Base-by-base conservation (phyloP, 306 rosid species). In the Pueraria montana region DNA sequence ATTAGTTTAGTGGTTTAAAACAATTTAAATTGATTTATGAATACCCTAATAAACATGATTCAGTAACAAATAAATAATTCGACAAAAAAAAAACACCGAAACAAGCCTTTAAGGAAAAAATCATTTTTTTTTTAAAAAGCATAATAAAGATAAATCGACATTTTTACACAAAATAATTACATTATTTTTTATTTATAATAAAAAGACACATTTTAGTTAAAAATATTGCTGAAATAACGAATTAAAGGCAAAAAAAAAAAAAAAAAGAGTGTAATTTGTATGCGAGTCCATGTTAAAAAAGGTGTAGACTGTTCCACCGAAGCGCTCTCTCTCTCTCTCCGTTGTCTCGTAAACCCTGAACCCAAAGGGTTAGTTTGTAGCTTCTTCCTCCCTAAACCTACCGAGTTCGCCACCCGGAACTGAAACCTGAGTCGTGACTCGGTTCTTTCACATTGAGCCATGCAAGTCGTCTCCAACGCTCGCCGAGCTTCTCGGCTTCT, bases 401-500 rank as follows among this genome's bases (percentile, higher is more conserved):
- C 85, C 77, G 90, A 87, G 83, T 87, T 87, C 55, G 78, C 86
- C 89, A 10, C 72, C 73, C 89, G 5, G 72, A 76, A 58, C 80
- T 17, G 20, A 30, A 11, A 30, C 38, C 80, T 75, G 80, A 63
- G 73, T 80, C 18, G 42, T 13, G 52, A 84, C 89, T 76, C 71
- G 49, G 79, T 61, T 69, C 58, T 32, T 70, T 78, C 63, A 13
- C 45, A 27, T 52, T 78, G 34, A 78, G 26, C 80, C 46, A 92
- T 96, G 99, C 97, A 91, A 86, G 86, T 86, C 56, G 5, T 86
- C 58, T 88, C 89, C 59, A 89, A 72, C 50, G 84, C 95, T 83
- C 90, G 94, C 58, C 82, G 94, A 40, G 83, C 87, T 89, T 82
- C 91, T 53, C 80, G 89, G 55, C 64, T 82, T 3, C 59, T 96